Conservation (phyloP, 225 moss, liverwort and hornwort species). For the Physcomitrellopsis africana region DNA sequence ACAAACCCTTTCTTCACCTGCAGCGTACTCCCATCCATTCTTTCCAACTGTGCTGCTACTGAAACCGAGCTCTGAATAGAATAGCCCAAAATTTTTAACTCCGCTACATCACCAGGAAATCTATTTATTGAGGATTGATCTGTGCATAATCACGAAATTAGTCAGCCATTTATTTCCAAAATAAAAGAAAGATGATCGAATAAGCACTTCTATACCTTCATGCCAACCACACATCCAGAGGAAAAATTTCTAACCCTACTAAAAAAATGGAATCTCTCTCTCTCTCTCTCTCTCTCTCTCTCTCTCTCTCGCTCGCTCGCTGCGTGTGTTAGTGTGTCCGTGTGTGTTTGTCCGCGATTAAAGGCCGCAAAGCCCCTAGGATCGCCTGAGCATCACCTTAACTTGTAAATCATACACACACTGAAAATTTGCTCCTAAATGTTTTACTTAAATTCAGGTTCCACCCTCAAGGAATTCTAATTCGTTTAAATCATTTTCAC, state of each 20-base stretch:
- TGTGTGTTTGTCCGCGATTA: background rate
- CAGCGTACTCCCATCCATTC: constrained; percentile 12
- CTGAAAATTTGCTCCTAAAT: background rate
- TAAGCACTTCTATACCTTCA: constrained; percentile 2
- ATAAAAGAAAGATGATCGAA: background rate
- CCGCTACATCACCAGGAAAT: constrained; percentile 18
- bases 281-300: background rate
- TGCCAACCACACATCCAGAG: too few relatives aligned
- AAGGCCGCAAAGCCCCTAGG: constrained; percentile 11
- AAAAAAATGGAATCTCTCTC: constrained; percentile 11
- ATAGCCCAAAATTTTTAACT: constrained; percentile 8
- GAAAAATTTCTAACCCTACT: too few relatives aligned
- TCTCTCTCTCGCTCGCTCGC: background rate
- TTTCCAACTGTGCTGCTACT: constrained; percentile 14
- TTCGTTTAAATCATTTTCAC: background rate
- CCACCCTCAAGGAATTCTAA: background rate
- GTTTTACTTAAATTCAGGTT: background rate
- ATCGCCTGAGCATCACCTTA: constrained; percentile 14
- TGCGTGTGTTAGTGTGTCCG: too few relatives aligned
- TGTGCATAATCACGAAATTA: constrained; percentile 8
- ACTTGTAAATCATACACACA: constrained; percentile 13
- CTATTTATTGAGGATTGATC: background rate
- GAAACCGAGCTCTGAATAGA: constrained; percentile 5
- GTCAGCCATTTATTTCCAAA: background rate
- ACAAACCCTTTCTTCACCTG: constrained; percentile 6